phyloP scores from a whole-genome alignment of 1,284 basidiomycete species.

The Heterobasidion occidentale region DNA sequence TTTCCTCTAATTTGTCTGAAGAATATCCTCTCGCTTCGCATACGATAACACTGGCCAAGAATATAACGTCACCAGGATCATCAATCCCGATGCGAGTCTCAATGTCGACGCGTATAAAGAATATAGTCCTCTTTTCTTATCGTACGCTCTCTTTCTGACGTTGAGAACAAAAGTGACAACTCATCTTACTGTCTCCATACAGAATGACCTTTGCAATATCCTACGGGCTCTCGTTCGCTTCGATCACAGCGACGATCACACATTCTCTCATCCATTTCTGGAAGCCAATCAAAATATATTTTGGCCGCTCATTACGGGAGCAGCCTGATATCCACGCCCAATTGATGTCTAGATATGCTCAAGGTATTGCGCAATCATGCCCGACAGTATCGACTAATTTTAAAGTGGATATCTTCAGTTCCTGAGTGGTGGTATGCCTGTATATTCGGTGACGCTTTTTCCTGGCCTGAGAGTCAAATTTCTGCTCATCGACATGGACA shows the following conservation, averaged over 20 bases:
- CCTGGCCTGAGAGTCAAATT: background rate
- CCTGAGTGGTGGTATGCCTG: constrained; percentile 71
- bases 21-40: constrained; percentile 41
- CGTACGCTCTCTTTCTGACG: constrained; percentile 17
- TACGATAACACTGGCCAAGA: constrained; percentile 53
- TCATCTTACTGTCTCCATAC: background rate
- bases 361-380: constrained; percentile 16
- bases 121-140: constrained; percentile 81
- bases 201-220: constrained; percentile 40
- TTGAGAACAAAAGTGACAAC: background rate
- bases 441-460: constrained; percentile 26
- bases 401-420: constrained; percentile 26
- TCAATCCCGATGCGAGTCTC: constrained; percentile 48
- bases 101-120: constrained; percentile 56
- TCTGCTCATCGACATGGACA: too few relatives aligned
- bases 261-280: constrained; percentile 77
- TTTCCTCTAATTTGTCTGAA: background rate
- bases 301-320: constrained; percentile 52
- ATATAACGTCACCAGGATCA: constrained; percentile 65
- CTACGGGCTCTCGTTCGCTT: constrained; percentile 44
- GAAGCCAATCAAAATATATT: constrained; percentile 57
- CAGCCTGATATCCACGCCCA: constrained; percentile 79
- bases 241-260: constrained; percentile 55
- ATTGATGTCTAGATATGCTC: constrained; percentile 71
- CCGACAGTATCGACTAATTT: background rate